Evolutionary conservation across 306 rosid species (phyloP).

Genomic region (Vigna hirtella): DNA sequence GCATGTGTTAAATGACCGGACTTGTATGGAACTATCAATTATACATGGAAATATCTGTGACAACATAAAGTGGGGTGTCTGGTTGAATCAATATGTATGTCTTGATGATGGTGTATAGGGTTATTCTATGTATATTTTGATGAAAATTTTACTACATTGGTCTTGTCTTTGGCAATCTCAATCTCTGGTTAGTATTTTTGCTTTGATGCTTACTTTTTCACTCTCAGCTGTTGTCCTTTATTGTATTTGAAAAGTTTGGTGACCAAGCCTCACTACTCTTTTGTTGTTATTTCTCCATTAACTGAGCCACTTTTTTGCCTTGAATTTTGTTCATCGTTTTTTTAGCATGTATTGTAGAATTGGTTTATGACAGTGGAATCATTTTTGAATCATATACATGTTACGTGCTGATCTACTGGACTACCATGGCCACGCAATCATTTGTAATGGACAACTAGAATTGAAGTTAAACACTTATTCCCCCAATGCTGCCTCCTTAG

Average conservation of each 20-base stretch:
- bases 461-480: slow-evolving; percentile 6
- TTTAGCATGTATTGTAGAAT: slow-evolving; percentile 43
- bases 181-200: slow-evolving; percentile 41
- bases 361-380: slow-evolving; percentile 40
- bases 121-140: neutral
- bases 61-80: slow-evolving; percentile 25
- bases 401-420: neutral
- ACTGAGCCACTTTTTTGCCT: slow-evolving; percentile 12
- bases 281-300: slow-evolving; percentile 35
- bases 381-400: slow-evolving; percentile 33
- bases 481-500: slow-evolving; percentile 13
- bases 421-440: too few relatives aligned
- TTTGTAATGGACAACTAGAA: neutral
- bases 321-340: slow-evolving; percentile 31
- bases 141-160: neutral
- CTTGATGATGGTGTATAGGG: slow-evolving; percentile 10
- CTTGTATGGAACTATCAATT: neutral
- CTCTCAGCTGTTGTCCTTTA: slow-evolving; percentile 35
- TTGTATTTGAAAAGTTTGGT: slow-evolving; percentile 36
- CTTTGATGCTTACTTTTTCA: slow-evolving; percentile 34
- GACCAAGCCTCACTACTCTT: slow-evolving; percentile 32
- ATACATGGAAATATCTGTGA: slow-evolving; percentile 24
- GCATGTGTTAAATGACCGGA: neutral
- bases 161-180: neutral
- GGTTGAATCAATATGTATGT: slow-evolving; percentile 15